phyloP scores from a whole-genome alignment of 2,329 filamentous ascomycete species.

The Tolypocladium endophyticum region DNA sequence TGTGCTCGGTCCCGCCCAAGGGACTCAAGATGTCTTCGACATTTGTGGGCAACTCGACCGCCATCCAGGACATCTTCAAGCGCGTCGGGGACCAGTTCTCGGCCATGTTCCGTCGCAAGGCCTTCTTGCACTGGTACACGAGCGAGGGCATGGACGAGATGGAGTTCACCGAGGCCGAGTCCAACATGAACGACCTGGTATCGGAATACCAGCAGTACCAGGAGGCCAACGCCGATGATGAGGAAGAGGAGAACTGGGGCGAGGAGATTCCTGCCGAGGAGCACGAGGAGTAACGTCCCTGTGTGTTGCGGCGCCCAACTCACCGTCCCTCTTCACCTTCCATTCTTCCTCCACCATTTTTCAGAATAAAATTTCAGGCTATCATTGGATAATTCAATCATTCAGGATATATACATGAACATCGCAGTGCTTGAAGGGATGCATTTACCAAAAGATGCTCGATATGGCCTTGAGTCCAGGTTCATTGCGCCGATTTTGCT shows the following conservation, averaged over 20 bases:
- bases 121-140: conserved; percentile 99
- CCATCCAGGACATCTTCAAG: conserved; percentile 99
- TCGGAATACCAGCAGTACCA: conserved; percentile 99
- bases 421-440: not conserved
- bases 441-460: too few relatives aligned
- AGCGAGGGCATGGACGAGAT: conserved; percentile 99
- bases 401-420: not conserved
- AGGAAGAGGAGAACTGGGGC: conserved; percentile 67
- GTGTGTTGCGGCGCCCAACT: not conserved
- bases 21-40: conserved; percentile 99
- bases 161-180: conserved; percentile 99
- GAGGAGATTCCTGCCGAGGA: conserved; percentile 73
- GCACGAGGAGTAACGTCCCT: conserved; percentile 34
- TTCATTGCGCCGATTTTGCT: not conserved
- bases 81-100: conserved; percentile 99
- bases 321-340: not conserved
- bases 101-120: conserved; percentile 99
- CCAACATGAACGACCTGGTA: conserved; percentile 99
- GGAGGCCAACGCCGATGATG: conserved; percentile 93
- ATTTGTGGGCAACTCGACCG: conserved; percentile 98
- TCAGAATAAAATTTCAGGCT: not conserved
- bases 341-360: not conserved
- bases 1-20: conserved; percentile 96
- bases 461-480: not conserved
- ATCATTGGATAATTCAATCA: not conserved